phyloP scores from a whole-genome alignment of 148 eudicot species.

The Fagopyrum homotropicum region DNA sequence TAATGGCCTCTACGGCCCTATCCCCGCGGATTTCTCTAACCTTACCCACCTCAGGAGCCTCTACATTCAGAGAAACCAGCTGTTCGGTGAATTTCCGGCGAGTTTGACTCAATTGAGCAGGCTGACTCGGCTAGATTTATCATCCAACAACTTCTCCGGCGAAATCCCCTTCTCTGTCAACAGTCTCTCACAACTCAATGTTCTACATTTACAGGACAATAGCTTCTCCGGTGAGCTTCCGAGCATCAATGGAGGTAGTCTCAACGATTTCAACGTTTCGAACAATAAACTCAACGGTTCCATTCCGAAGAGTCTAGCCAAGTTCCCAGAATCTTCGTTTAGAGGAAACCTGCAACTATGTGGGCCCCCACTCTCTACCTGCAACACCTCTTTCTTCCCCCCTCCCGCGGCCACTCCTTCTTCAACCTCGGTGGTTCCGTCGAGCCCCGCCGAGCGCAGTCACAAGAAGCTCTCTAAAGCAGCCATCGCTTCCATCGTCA shows the following conservation, averaged over 20 bases:
- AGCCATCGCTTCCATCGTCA: conserved; percentile 61
- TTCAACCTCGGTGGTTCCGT: conserved; percentile 24
- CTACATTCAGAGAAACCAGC: conserved; percentile 49
- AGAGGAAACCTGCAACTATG: conserved; percentile 62
- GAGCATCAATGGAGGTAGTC: conserved; percentile 26
- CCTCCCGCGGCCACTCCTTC: conserved; percentile 49
- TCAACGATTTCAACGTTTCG: conserved; percentile 49
- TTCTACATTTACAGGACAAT: conserved; percentile 53
- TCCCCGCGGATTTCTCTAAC: conserved; percentile 49
- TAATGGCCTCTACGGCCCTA: conserved; percentile 32
- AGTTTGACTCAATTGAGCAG: conserved; percentile 38
- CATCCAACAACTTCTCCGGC: conserved; percentile 53
- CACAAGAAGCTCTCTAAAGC: conserved; percentile 51
- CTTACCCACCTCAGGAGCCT: conserved; percentile 47
- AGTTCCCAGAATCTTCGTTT: conserved; percentile 51
- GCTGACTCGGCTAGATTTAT: conserved; percentile 55
- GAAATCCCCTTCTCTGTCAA: conserved; percentile 60
- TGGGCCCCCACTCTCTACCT: conserved; percentile 56
- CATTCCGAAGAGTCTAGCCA: conserved; percentile 40
- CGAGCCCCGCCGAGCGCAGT: conserved; percentile 25
- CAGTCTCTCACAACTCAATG: conserved; percentile 41
- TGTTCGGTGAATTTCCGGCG: conserved; percentile 60
- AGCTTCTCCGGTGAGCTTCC: conserved; percentile 56
- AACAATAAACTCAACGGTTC: conserved; percentile 68
- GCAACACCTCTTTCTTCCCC: conserved; percentile 59